A percentile compares a stretch with the other conserved stretches of the same genome.
Conservation (phyloP, 2,329 filamentous ascomycete species). For the Fusarium tricinctum region DNA sequence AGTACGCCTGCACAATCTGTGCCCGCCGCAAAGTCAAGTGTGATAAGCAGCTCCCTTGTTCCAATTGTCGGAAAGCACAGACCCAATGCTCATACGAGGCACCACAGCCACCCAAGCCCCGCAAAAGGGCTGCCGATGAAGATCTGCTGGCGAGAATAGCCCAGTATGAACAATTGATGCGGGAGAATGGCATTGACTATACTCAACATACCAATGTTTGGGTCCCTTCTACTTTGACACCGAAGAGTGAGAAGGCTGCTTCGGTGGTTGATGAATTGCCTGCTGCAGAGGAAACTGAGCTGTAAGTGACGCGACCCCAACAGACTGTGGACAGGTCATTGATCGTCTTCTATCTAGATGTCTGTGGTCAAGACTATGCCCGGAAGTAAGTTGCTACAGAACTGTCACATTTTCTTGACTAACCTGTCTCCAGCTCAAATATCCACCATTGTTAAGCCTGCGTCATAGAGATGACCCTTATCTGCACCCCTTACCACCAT, state of each 20-base stretch:
- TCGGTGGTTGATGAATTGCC: not conserved
- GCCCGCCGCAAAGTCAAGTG: constrained; percentile 52
- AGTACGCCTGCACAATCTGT: constrained; percentile 41
- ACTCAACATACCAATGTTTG: constrained; percentile 43
- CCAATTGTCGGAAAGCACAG: constrained; percentile 59
- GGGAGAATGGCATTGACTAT: constrained; percentile 47
- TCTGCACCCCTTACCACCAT: constrained; percentile 21
- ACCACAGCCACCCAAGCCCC: constrained; percentile 37
- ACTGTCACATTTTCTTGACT: not conserved
- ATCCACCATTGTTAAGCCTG: constrained; percentile 40
- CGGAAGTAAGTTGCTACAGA: constrained; percentile 16
- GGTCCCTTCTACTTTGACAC: constrained; percentile 40
- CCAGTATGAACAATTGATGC: constrained; percentile 50
- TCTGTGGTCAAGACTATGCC: constrained; percentile 39
- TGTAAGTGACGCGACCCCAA: not conserved
- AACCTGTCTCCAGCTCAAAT: constrained; percentile 41
- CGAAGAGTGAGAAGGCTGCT: not conserved
- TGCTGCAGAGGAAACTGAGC: not conserved
- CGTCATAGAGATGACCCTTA: constrained; percentile 43
- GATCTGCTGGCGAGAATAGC: constrained; percentile 46
- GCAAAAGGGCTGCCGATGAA: constrained; percentile 50
- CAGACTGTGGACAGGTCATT: rapidly evolving
- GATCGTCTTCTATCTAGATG: constrained; percentile 15
- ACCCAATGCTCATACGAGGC: constrained; percentile 47
- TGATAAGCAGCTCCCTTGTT: constrained; percentile 58